Evolutionary conservation across 2,329 filamentous ascomycete genomes (phyloP).

Genomic region (Diaporthe humulicola): DNA sequence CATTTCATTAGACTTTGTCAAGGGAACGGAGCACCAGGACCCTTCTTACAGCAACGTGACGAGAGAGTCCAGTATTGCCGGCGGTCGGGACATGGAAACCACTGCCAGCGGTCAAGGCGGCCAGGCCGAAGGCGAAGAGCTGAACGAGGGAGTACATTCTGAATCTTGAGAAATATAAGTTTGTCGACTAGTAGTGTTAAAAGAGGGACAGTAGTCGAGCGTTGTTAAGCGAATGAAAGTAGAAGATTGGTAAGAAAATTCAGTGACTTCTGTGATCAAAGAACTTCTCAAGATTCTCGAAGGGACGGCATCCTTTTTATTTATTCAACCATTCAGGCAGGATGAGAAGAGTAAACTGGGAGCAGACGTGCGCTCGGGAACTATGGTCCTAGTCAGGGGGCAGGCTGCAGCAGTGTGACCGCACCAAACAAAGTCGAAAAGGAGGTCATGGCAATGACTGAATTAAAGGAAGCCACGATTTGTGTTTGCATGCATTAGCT

Average conservation of each 20-base stretch:
- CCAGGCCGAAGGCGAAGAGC: constrained; percentile 23
- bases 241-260: not conserved
- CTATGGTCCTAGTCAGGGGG: constrained; percentile 16
- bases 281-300: rapidly evolving
- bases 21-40: too few species aligned
- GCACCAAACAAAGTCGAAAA: not conserved
- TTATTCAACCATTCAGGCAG: too few species aligned
- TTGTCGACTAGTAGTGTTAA: not conserved
- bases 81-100: not conserved
- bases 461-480: not conserved
- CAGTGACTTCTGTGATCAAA: not conserved
- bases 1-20: not conserved
- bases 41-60: constrained; percentile 11
- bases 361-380: not conserved
- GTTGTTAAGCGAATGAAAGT: not conserved
- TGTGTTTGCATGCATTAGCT: constrained; percentile 19
- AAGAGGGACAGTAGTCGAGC: constrained; percentile 7
- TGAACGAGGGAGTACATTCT: constrained; percentile 28
- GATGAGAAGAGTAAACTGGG: not conserved
- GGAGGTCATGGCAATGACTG: constrained; percentile 3
- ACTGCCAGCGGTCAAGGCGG: not conserved
- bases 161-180: not conserved
- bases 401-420: constrained; percentile 19
- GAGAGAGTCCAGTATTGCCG: not conserved
- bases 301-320: not conserved